Evolutionary conservation across 1,139 yeast species (phyloP), one percentile per base, ranked within the genome.

Genomic region (Nadsonia starkeyi-henricii): DNA sequence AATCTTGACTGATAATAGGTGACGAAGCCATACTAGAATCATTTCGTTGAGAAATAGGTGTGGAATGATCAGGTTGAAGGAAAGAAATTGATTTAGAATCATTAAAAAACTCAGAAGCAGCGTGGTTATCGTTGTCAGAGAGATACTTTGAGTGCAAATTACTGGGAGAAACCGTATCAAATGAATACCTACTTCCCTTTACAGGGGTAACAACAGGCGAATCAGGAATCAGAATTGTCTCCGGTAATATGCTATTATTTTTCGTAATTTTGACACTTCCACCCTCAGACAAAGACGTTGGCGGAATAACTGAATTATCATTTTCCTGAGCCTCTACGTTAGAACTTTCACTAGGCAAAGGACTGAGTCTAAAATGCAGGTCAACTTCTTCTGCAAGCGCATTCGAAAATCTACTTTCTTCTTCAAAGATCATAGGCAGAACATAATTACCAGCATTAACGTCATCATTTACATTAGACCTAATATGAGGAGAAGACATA

Each of bases 381-480:
- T 55, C 52, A 45, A 63, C 58, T 47, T 64, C 68, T 45, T 65
- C 66, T 50, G 64, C 68, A 19, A 64, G 55, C 8, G 64, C 66
- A 49, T 65, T 68, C 5, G 68, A 68, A 51, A 65, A 65, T 47
- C 67, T 50, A 49, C 65, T 68, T 3, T 45, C 49, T 47, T 66
- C 70, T 51, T 66, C 70, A 48, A 65, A 65, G 28, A 65, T 63
- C 64, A 64, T 64, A 2, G 69, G 69, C 50, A 65, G 48, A 13
- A 56, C 46, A 45, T 50, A 58, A 21, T 50, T 47, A 23, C 53
- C 51, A 9, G 54, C 50, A 2, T 53, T 43, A 3, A 52, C 42
- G 3, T 50, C 44, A 15, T 50, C 52, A 3, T 53, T 49, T n/a
- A 48, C 48, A 12, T 53, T 52, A 0, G 54, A 48, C 43, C 50